Conservation (phyloP, 2,329 filamentous ascomycete genomes). For the Neurospora sp. region DNA sequence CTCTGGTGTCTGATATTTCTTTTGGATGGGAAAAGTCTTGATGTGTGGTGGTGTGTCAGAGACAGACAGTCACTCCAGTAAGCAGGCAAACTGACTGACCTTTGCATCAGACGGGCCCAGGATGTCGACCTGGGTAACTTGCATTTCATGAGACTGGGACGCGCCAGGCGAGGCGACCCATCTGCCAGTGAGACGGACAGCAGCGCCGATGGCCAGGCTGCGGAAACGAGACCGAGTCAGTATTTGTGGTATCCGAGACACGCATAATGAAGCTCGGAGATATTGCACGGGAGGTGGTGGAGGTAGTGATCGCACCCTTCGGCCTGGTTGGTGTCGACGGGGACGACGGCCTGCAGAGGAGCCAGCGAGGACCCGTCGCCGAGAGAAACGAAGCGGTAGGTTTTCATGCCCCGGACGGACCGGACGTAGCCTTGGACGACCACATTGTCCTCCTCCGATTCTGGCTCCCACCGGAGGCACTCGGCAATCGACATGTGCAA, state of each 20-base stretch:
- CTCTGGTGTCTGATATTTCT: conserved; percentile 87
- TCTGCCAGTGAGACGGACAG: conserved; percentile 64
- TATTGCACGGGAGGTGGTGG: conserved; percentile 7
- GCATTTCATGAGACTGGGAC: conserved; percentile 70
- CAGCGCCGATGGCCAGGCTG: conserved; percentile 73
- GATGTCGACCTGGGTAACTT: conserved; percentile 57
- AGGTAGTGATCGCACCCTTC: conserved; percentile 49
- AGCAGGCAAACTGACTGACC: conserved; percentile 39
- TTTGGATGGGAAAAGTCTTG: conserved; percentile 86
- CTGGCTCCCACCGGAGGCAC: conserved; percentile 43
- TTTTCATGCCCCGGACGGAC: conserved; percentile 79
- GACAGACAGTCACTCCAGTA: not conserved
- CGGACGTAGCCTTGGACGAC: conserved; percentile 70
- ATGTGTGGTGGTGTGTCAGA: conserved; percentile 1
- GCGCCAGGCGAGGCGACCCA: conserved; percentile 64
- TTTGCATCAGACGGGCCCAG: conserved; percentile 70
- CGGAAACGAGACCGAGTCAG: conserved; percentile 18
- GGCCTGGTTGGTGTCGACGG: conserved; percentile 48
- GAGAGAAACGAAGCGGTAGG: conserved; percentile 70
- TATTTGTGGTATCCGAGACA: conserved; percentile 17
- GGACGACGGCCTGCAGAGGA: conserved; percentile 71
- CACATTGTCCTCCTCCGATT: conserved; percentile 35
- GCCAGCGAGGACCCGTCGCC: conserved; percentile 78
- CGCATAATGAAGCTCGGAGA: conserved; percentile 2
- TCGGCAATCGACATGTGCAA: conserved; percentile 38